A percentile compares a stretch with the other conserved stretches of the same genome.
Evolutionary conservation across 1,284 basidiomycete species (phyloP).

Genomic region (Cryptococcus sp.): DNA sequence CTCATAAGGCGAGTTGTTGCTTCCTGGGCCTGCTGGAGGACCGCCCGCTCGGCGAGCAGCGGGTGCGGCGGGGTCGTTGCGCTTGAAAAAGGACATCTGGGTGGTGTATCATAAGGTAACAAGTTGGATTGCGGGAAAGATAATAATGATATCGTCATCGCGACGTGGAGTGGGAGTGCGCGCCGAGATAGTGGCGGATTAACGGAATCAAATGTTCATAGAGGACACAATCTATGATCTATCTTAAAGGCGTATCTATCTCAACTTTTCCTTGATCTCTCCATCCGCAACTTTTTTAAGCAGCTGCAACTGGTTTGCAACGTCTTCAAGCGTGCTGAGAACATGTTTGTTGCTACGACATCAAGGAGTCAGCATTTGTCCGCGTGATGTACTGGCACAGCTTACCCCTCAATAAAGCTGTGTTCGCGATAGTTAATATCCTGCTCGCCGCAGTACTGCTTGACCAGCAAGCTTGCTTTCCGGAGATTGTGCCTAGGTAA

Average conservation of each 20-base stretch:
- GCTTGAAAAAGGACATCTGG: constrained; percentile 53
- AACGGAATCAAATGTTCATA: constrained; percentile 6
- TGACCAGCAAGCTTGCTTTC: constrained; percentile 75
- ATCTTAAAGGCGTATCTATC: constrained; percentile 9
- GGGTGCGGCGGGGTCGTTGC: constrained; percentile 44
- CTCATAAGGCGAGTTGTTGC: constrained; percentile 35
- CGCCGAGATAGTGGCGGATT: neutral
- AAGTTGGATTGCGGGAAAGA: neutral
- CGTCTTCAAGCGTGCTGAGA: constrained; percentile 48
- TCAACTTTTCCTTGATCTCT: constrained; percentile 43
- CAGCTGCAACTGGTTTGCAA: constrained; percentile 51
- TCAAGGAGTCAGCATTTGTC: neutral
- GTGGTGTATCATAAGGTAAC: neutral
- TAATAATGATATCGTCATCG: neutral
- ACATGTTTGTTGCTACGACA: constrained; percentile 45
- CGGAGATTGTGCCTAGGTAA: constrained; percentile 91
- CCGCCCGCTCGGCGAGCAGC: constrained; percentile 34
- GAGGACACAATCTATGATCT: neutral
- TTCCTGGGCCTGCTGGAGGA: constrained; percentile 5
- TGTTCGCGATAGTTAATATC: constrained; percentile 87
- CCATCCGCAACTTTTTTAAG: constrained; percentile 51
- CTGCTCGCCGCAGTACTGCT: constrained; percentile 80
- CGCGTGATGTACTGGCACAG: neutral
- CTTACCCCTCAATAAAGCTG: constrained; percentile 72
- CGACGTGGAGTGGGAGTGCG: neutral